phyloP scores from a whole-genome alignment of 176 grass and related monocot species.

The Saccharum officinarum region DNA sequence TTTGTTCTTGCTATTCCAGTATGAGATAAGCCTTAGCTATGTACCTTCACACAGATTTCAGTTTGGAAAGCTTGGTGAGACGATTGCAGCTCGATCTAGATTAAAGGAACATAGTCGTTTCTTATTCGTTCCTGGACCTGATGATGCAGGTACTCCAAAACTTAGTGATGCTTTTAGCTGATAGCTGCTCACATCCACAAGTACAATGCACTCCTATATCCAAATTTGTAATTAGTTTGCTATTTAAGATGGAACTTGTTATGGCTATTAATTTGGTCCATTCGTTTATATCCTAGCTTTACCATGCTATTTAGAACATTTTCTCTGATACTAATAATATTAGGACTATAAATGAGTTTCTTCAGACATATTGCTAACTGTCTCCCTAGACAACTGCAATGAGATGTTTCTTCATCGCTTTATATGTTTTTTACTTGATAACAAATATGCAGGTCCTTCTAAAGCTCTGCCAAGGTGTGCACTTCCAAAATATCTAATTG shows the following conservation, averaged over 20 bases:
- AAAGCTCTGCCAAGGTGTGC: constrained; percentile 91
- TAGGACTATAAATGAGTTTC: constrained; percentile 1
- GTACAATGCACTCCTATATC: not conserved
- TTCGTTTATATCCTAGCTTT: constrained; percentile 22
- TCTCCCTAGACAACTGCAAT: not conserved
- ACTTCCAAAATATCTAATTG: constrained; percentile 89
- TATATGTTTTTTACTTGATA: constrained; percentile 5
- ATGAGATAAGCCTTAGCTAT: constrained; percentile 12
- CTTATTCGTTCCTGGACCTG: constrained; percentile 87
- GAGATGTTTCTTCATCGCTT: constrained; percentile 14
- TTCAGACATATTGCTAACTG: not conserved
- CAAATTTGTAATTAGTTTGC: not conserved
- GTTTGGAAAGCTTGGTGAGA: constrained; percentile 87
- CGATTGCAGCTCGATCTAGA: constrained; percentile 74
- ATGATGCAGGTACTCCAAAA: constrained; percentile 77
- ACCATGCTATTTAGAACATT: constrained; percentile 16
- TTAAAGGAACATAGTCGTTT: constrained; percentile 87
- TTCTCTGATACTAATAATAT: constrained; percentile 6
- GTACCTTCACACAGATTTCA: constrained; percentile 59
- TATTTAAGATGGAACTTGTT: not conserved
- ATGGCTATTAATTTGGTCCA: not conserved
- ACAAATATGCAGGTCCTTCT: constrained; percentile 69
- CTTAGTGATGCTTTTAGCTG: constrained; percentile 24
- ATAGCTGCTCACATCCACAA: constrained; percentile 16
- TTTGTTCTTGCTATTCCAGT: not conserved